Percentiles rank a stretch among this genome's conserved stretches.
Evolutionary conservation across 768 basidiomycete genomes (phyloP).

Genomic region (Lentinula lateritia): DNA sequence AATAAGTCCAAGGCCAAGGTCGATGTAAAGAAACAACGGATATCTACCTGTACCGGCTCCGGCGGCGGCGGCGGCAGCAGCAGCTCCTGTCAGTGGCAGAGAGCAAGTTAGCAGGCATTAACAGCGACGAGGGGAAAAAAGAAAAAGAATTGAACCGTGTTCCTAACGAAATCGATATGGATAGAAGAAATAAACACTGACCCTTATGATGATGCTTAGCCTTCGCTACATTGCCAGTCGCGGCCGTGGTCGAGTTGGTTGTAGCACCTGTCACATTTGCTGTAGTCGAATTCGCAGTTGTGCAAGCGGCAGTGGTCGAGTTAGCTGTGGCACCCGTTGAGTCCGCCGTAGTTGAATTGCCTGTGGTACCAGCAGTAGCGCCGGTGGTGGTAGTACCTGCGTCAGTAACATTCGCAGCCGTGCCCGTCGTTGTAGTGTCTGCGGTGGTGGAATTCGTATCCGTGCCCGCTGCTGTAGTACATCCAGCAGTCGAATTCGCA

Average conservation of each 20-base stretch:
- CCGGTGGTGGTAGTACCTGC: conserved; percentile 14
- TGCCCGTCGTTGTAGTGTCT: neutral
- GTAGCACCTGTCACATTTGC: neutral
- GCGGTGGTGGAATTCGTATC: neutral
- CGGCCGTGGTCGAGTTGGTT: neutral
- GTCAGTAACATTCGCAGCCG: conserved; percentile 15
- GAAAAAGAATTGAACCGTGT: neutral
- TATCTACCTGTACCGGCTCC: neutral
- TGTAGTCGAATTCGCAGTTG: neutral
- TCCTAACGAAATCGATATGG: neutral
- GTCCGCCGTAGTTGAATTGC: neutral
- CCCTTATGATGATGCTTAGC: neutral
- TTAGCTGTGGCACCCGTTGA: neutral
- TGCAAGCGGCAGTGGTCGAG: neutral
- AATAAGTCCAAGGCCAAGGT: neutral
- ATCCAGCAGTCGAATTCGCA: conserved; percentile 3
- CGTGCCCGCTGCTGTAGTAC: conserved; percentile 9
- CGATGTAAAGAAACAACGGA: neutral
- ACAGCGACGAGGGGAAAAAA: neutral
- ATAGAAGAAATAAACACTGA: neutral
- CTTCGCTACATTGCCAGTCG: neutral
- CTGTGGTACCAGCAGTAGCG: neutral
- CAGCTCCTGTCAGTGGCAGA: neutral
- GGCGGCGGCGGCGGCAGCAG: neutral
- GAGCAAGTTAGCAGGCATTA: too few relatives aligned